These are phyloP conservation scores for Chrysanthemum lavandulifolium DNA, from an alignment of 129 eudicot genomes.

Conservation along the genomic window DNA sequence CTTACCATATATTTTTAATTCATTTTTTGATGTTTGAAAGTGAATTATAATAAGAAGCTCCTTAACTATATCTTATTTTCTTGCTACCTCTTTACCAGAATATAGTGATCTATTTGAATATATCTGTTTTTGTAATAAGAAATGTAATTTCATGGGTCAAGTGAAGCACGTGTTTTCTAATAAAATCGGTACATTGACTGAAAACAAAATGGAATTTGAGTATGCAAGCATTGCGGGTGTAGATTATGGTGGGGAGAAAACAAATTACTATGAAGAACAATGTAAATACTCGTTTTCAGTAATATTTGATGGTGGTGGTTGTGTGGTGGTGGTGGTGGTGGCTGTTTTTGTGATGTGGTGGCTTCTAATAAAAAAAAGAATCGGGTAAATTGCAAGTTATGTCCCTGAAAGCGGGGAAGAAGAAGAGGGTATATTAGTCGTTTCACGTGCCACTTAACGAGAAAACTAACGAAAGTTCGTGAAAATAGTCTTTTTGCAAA, in stretches of 20 bases:
- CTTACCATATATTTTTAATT: background rate
- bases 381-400: no score
- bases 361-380: no score
- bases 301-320: no score
- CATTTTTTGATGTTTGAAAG: slow-evolving; percentile 19
- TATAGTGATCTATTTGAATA: no score
- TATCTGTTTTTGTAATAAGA: background rate
- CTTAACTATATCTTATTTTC: background rate
- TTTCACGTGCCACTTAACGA: no score
- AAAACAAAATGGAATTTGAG: slow-evolving; percentile 97
- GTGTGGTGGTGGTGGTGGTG: no score
- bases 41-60: background rate
- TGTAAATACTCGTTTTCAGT: slow-evolving; percentile 29
- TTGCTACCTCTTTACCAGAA: background rate
- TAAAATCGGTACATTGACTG: slow-evolving; percentile 90
- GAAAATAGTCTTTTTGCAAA: no score
- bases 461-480: no score
- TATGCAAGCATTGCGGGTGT: slow-evolving; percentile 79
- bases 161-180: slow-evolving; percentile 56
- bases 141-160: no score
- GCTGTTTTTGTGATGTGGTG: no score
- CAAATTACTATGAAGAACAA: slow-evolving; percentile 43
- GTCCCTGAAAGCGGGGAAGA: no score
- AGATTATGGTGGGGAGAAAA: slow-evolving; percentile 50
- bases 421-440: no score